Evolutionary conservation across 2,329 filamentous ascomycete species (phyloP).

Genomic region (Penicillium sp.): DNA sequence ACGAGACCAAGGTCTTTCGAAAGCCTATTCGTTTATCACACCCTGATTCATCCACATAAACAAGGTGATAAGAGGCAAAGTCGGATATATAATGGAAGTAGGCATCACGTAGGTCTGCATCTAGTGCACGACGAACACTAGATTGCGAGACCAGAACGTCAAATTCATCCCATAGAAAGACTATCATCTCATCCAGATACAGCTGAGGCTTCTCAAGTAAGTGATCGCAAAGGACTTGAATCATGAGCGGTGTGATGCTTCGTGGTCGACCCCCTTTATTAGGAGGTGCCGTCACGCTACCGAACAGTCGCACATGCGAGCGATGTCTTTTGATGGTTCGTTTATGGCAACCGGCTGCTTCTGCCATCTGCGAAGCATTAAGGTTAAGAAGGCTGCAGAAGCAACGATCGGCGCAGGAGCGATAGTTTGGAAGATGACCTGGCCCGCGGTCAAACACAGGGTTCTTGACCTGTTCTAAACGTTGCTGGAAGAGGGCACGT

Average conservation of each 20-base stretch:
- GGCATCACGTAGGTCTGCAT: too few relatives aligned
- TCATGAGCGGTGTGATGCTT: slow-evolving; percentile 33
- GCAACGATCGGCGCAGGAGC: too few relatives aligned
- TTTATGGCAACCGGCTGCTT: slow-evolving; percentile 5
- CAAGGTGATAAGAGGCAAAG: background rate
- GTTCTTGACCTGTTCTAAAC: too few relatives aligned
- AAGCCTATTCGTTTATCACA: slow-evolving; percentile 4
- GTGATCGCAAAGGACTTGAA: slow-evolving; percentile 37
- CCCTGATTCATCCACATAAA: slow-evolving; percentile 5
- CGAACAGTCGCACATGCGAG: slow-evolving; percentile 13
- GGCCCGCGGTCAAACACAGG: too few relatives aligned
- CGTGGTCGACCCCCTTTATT: slow-evolving; percentile 22
- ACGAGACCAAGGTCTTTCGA: slow-evolving; percentile 2
- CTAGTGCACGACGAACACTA: slow-evolving; percentile 28
- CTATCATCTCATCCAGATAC: slow-evolving; percentile 37
- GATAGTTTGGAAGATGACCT: too few relatives aligned
- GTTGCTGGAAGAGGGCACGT: too few relatives aligned
- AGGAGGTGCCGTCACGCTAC: slow-evolving; percentile 21
- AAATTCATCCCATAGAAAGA: slow-evolving; percentile 37
- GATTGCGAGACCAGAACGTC: slow-evolving; percentile 21
- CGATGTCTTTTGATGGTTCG: background rate
- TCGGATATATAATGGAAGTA: background rate
- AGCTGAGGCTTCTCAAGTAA: slow-evolving; percentile 37
- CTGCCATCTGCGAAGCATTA: slow-evolving; percentile 5
- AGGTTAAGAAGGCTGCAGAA: background rate